Evolutionary conservation across 2,329 filamentous ascomycete species (phyloP).

Genomic region (Knufia petricola): DNA sequence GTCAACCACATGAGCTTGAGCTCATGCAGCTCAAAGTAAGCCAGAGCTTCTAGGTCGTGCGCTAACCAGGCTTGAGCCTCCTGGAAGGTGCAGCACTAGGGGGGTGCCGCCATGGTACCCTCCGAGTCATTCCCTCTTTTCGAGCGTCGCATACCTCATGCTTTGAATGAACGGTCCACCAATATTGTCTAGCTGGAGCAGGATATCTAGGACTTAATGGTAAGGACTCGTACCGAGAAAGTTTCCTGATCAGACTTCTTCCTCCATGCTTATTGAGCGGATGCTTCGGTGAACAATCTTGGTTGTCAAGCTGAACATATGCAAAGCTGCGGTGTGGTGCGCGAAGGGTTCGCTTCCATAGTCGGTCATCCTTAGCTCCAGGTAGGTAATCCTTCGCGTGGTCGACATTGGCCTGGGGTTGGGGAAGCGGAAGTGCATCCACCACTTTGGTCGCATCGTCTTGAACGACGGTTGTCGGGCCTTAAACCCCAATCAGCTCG

Average conservation of each 20-base stretch:
- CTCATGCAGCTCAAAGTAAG: conserved; percentile 5
- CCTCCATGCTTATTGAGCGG: no score
- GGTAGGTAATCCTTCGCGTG: not conserved
- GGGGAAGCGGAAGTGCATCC: conserved; percentile 1
- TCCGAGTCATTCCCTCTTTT: no score
- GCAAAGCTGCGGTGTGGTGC: no score
- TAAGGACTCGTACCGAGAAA: no score
- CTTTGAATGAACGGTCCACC: no score
- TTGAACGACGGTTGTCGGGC: not conserved
- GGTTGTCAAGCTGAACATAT: not conserved
- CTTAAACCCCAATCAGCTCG: not conserved
- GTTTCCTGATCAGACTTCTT: no score
- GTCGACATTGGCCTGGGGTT: not conserved
- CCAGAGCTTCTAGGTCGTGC: not conserved
- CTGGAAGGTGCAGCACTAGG: no score
- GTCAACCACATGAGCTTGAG: conserved; percentile 3
- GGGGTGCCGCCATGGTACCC: no score
- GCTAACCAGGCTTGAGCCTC: not conserved
- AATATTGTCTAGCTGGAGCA: not conserved
- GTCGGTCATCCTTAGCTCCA: not conserved
- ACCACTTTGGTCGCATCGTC: not conserved
- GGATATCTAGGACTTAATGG: no score
- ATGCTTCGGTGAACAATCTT: no score
- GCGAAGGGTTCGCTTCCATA: not conserved
- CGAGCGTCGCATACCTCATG: no score